Percentiles rank a stretch among this genome's conserved stretches.
These are phyloP conservation scores for Cladophialophora exuberans DNA, from an alignment of 2,329 filamentous ascomycete genomes.

Conservation along the genomic window DNA sequence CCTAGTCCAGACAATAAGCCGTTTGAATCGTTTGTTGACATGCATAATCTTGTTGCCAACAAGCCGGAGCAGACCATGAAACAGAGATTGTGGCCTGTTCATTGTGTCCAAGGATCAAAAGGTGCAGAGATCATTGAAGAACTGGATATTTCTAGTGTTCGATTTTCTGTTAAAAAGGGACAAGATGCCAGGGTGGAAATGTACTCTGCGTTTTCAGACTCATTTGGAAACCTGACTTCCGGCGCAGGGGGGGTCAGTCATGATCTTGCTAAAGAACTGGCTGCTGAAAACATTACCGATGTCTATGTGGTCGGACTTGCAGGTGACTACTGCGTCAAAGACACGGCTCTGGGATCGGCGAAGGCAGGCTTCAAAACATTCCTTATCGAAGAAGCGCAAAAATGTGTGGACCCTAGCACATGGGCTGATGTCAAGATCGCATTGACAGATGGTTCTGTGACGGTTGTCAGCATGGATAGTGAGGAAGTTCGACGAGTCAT, in stretches of 20 bases:
- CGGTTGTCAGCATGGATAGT: conserved; percentile 25
- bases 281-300: conserved; percentile 65
- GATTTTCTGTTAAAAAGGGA: conserved; percentile 77
- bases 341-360: conserved; percentile 76
- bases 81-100: conserved; percentile 81
- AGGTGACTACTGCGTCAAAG: conserved; percentile 85
- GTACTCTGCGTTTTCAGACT: conserved; percentile 89
- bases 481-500: conserved; percentile 25
- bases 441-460: conserved; percentile 21
- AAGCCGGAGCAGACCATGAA: conserved; percentile 53
- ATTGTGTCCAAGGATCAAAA: conserved; percentile 76
- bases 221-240: conserved; percentile 60
- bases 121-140: conserved; percentile 77
- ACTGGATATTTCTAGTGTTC: conserved; percentile 63
- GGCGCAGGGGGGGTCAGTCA: conserved; percentile 48
- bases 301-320: conserved; percentile 87
- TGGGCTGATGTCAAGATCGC: conserved; percentile 56
- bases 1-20: conserved; percentile 63
- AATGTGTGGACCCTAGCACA: conserved; percentile 65
- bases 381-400: conserved; percentile 78
- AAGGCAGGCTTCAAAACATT: conserved; percentile 76
- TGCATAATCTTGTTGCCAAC: conserved; percentile 52
- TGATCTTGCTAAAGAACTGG: conserved; percentile 64
- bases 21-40: conserved; percentile 66
- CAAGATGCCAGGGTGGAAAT: conserved; percentile 76